Evolutionary conservation across 2,329 filamentous ascomycete genomes (phyloP), one percentile per base, ranked within the genome.

Genomic region (Dactylellina leptospora): DNA sequence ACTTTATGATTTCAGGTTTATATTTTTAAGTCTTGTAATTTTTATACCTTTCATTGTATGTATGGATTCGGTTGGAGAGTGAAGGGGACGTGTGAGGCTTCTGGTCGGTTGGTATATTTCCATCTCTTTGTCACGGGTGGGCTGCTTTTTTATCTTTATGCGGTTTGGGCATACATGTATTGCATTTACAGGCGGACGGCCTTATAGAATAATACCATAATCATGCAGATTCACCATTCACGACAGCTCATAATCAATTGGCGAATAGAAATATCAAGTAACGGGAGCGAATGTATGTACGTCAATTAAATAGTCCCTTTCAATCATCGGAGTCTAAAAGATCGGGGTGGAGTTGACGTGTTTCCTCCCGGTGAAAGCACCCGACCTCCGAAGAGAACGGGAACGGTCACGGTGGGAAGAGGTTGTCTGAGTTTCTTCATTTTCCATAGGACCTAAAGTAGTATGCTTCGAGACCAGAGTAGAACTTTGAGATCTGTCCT

Each of bases 251-350:
- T n/a, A n/a, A n/a, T n/a, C n/a, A n/a, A n/a, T n/a, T n/a, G n/a
- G n/a, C n/a, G n/a, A n/a, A n/a, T n/a, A n/a, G n/a, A n/a, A n/a
- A n/a, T n/a, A n/a, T n/a, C n/a, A n/a, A n/a, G n/a, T n/a, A n/a
- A n/a, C n/a, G n/a, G n/a, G 20, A 45, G 16, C 4, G 16, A 42
- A 42, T 10, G n/a, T 10, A 69, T 69, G 63, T 71, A 71, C 66
- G 66, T 71, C 66, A 71, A 71, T 56, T 71, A 71, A 71, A 71
- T 71, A 71, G 66, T 71, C 66, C 66, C 66, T 71, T 63, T 71
- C 66, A 71, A 71, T 71, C 59, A 71, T 25, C 6, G n/a, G 13
- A 16, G n/a, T 45, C 58, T 47, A 63, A 71, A 71, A 71, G 66
- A 71, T 71, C 51, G 66, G 66, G 66, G 66, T 71, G 66, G 66